These are phyloP conservation scores for Diaporthe sp. DNA, from an alignment of 2,329 filamentous ascomycete species.

Conservation along the genomic window DNA sequence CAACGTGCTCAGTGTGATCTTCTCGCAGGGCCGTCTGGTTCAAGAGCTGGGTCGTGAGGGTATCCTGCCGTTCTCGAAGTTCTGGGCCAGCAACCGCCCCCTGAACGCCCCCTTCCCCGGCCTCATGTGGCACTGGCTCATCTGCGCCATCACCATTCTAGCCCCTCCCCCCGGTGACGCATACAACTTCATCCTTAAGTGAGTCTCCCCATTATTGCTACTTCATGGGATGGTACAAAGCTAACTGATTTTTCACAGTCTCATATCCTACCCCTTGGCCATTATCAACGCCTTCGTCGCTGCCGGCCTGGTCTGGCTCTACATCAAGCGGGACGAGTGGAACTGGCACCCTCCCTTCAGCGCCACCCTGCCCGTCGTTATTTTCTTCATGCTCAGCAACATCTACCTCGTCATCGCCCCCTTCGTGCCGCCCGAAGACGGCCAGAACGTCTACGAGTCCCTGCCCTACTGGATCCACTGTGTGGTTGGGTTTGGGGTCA, in stretches of 20 bases:
- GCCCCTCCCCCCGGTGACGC: slow-evolving; percentile 75
- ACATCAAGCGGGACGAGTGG: slow-evolving; percentile 65
- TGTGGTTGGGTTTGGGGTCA: slow-evolving; percentile 63
- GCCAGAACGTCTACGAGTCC: slow-evolving; percentile 50
- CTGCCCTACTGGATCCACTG: slow-evolving; percentile 69
- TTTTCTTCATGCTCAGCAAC: slow-evolving; percentile 67
- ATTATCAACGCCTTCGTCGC: slow-evolving; percentile 74
- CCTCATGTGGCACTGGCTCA: slow-evolving; percentile 77
- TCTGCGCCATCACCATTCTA: slow-evolving; percentile 75
- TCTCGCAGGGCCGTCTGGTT: slow-evolving; percentile 68
- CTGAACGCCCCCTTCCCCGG: slow-evolving; percentile 78
- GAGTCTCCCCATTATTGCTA: not conserved
- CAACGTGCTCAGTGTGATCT: slow-evolving; percentile 81
- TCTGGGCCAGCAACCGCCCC: slow-evolving; percentile 74
- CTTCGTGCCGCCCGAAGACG: slow-evolving; percentile 70
- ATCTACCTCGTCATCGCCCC: slow-evolving; percentile 70
- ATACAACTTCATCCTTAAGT: slow-evolving; percentile 79
- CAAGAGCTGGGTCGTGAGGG: slow-evolving; percentile 35
- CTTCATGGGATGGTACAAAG: not conserved
- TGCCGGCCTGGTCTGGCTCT: slow-evolving; percentile 68
- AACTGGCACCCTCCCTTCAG: slow-evolving; percentile 70
- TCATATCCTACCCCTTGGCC: slow-evolving; percentile 18
- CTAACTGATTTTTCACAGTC: not conserved
- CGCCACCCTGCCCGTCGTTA: slow-evolving; percentile 72
- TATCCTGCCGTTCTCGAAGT: slow-evolving; percentile 52